phyloP scores from a whole-genome alignment of 345 rosid species.

The Citrus maxima region DNA sequence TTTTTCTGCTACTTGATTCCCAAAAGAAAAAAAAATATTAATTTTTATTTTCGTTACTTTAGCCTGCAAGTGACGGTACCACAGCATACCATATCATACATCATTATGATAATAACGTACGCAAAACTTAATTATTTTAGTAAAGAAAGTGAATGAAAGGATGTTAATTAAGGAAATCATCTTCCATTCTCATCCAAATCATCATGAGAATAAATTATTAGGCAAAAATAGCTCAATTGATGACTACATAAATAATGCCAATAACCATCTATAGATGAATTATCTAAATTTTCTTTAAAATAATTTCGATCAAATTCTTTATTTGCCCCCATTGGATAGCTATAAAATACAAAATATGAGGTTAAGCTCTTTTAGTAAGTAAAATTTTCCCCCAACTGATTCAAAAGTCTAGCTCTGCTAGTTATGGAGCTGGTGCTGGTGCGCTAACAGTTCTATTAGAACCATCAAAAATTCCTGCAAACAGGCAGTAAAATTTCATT shows the following conservation, averaged over 20 bases:
- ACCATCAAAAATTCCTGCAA: conserved; percentile 21
- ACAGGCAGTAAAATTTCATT: background rate
- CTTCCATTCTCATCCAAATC: background rate
- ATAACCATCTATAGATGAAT: no score
- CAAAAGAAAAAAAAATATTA: no score
- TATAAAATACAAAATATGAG: no score
- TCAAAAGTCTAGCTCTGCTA: background rate
- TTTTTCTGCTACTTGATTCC: background rate
- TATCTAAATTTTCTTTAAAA: no score
- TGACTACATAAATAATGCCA: no score
- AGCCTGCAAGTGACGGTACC: background rate
- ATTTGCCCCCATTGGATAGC: no score
- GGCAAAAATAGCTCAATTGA: no score
- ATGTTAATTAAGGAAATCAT: background rate
- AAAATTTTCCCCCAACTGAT: background rate
- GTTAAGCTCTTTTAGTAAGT: no score
- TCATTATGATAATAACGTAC: background rate
- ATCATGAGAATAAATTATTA: background rate
- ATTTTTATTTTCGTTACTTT: background rate
- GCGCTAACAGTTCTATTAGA: background rate
- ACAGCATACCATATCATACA: background rate
- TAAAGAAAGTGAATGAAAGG: background rate
- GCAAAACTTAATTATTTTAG: background rate
- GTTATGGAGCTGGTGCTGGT: conserved; percentile 16
- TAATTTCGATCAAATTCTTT: no score